Percentiles rank a stretch among this genome's conserved stretches.
These are phyloP conservation scores for Circinella umbellata DNA, from an alignment of 371 early-diverging fungal genomes.

Conservation along the genomic window DNA sequence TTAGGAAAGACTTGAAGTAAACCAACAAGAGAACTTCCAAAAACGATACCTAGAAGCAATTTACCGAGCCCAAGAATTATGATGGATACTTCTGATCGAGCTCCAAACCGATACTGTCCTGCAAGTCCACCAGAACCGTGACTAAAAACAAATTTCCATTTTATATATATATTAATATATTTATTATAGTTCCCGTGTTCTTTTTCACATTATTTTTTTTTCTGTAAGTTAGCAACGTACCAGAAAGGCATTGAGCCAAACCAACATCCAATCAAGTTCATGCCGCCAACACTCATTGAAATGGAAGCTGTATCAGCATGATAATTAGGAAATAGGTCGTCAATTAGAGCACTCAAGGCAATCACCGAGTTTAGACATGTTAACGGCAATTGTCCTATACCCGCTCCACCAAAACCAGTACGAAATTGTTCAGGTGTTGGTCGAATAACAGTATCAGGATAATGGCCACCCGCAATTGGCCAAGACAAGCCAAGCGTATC, in stretches of 20 bases:
- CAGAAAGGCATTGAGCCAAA: slow-evolving; percentile 89
- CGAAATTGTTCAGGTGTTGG: slow-evolving; percentile 72
- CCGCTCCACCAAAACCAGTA: slow-evolving; percentile 77
- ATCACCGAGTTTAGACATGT: slow-evolving; percentile 88
- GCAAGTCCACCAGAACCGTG: slow-evolving; percentile 92
- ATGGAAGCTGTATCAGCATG: slow-evolving; percentile 63
- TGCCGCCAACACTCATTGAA: slow-evolving; percentile 77
- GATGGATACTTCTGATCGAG: slow-evolving; percentile 82
- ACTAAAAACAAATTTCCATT: slow-evolving; percentile 20
- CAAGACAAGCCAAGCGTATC: slow-evolving; percentile 24
- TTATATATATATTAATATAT: background rate
- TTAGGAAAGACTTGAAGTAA: slow-evolving; percentile 74
- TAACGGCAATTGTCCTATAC: slow-evolving; percentile 89
- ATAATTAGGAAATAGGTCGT: slow-evolving; percentile 81
- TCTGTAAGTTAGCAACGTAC: slow-evolving; percentile 16
- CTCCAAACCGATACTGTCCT: slow-evolving; percentile 93
- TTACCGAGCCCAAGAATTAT: slow-evolving; percentile 79
- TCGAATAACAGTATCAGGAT: slow-evolving; percentile 57
- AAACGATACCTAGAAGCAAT: slow-evolving; percentile 75
- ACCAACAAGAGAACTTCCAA: slow-evolving; percentile 80
- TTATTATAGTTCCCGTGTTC: no score
- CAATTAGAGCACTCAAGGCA: slow-evolving; percentile 77
- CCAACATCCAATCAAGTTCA: slow-evolving; percentile 88
- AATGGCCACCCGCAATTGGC: slow-evolving; percentile 65
- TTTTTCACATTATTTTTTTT: background rate